Percentiles rank a stretch among this genome's conserved stretches.
phyloP scores from a whole-genome alignment of 78 protist species.

The Planoprotostelium fungivorum region DNA sequence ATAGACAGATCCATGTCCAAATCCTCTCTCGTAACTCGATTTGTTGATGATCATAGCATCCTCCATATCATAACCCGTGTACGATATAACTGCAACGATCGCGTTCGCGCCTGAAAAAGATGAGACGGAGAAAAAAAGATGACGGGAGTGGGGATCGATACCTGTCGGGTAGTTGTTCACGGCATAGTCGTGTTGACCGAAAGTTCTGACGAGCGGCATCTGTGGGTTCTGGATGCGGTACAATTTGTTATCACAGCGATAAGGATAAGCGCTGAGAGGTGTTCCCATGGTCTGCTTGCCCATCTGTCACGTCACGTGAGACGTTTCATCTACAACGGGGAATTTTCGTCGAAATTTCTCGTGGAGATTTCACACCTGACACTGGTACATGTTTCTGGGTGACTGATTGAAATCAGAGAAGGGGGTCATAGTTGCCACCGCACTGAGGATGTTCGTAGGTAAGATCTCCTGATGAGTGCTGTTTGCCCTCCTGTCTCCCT shows the following conservation, averaged over 20 bases:
- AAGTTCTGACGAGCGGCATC: constrained; percentile 37
- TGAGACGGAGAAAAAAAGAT: too few relatives aligned
- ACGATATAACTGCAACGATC: constrained; percentile 95
- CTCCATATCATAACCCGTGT: constrained; percentile 94
- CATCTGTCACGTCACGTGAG: constrained; percentile 42
- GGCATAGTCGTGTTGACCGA: constrained; percentile 38
- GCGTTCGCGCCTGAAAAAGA: constrained; percentile 99
- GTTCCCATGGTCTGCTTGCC: constrained; percentile 97
- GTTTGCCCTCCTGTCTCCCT: constrained; percentile 31
- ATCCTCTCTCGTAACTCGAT: constrained; percentile 93
- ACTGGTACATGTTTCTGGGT: constrained; percentile 99
- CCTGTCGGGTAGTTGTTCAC: constrained; percentile 79
- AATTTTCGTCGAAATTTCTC: background rate
- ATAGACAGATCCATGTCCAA: constrained; percentile 84
- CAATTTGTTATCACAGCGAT: constrained; percentile 94
- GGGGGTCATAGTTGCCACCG: constrained; percentile 95
- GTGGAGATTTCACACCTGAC: constrained; percentile 19
- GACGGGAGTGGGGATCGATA: too few relatives aligned
- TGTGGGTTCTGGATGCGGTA: constrained; percentile 86
- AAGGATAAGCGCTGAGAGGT: constrained; percentile 65
- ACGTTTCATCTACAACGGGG: background rate
- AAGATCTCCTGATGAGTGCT: constrained; percentile 82
- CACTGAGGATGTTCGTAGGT: constrained; percentile 78
- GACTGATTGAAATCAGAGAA: constrained; percentile 95
- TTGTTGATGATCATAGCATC: constrained; percentile 91